Base-by-base conservation (phyloP, 768 basidiomycete species). In the Calocera viscosa region DNA sequence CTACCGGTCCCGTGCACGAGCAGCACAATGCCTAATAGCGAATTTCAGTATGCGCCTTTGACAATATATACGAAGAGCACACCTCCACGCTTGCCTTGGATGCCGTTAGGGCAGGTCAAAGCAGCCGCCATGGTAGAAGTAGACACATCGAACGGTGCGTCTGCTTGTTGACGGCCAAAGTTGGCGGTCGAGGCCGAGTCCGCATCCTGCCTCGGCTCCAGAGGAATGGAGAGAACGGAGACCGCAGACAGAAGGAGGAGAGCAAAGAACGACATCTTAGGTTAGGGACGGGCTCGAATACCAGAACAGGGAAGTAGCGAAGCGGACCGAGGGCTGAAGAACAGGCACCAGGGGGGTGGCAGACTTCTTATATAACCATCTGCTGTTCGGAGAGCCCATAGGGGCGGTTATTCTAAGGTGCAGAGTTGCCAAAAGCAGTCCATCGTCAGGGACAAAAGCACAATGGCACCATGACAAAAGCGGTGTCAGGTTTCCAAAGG, bases 1-100 rank as follows among this genome's bases (percentile, higher is more conserved):
- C 26, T 60, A 26, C 70, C 73, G 1, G 74, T 75, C 0, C 74
- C 74, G 66, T 75, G 73, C 1, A 75, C 73, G 2, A 74, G 70
- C 16, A 75, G 70, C 1, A 75, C 74, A 40, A 71, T 60, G 7
- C 53, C 53, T 60, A n/a, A n/a, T 14, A 26, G 24, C 30, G 22
- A 60, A 60, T 19, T 47, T 19, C 43, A 19, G 24, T 47, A 47
- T 19, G 8, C 3, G 3, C 16, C 43, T 47, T 5, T 47, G 3
- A 7, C 5, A 19, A 47, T 47, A 3, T 5, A 38, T 38, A 19
- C 7, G 43, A 47, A 7, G 19, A 7, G 19, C 53, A 26, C 65
- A 14, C 73, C 74, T n/a, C 72, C 70, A 2, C 43, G 17, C 28
- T 68, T 69, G 34, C 65, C 49, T 19, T 67, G 43, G 28, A 70